Conservation (phyloP, 2,329 filamentous ascomycete species). For the Didymella arachidicola region DNA sequence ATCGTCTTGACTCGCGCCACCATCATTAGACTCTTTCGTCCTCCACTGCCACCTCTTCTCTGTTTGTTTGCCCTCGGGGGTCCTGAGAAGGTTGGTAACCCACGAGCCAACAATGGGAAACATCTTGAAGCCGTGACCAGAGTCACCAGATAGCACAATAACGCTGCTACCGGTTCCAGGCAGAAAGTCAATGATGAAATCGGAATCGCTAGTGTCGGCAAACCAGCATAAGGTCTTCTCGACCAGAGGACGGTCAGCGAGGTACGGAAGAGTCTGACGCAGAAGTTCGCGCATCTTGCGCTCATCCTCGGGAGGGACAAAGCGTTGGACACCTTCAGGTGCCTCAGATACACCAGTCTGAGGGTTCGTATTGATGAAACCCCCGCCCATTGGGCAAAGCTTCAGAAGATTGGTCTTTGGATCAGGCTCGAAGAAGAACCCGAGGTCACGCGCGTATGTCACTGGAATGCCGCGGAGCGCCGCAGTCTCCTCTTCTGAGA, state of each 20-base stretch:
- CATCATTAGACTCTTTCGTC: conserved; percentile 26
- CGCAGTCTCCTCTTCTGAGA: conserved; percentile 63
- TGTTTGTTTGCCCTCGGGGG: conserved; percentile 52
- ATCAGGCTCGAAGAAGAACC: conserved; percentile 72
- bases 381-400: conserved; percentile 66
- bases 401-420: conserved; percentile 65
- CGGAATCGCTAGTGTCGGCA: conserved; percentile 66
- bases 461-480: conserved; percentile 66
- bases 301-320: conserved; percentile 64
- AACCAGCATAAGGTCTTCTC: conserved; percentile 69
- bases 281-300: conserved; percentile 60
- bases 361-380: conserved; percentile 61
- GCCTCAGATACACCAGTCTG: conserved; percentile 53
- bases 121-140: conserved; percentile 70
- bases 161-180: conserved; percentile 58
- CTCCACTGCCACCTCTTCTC: conserved; percentile 64
- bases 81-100: conserved; percentile 59
- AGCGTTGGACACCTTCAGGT: conserved; percentile 51
- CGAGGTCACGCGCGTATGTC: conserved; percentile 67
- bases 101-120: conserved; percentile 65
- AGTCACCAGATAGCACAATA: conserved; percentile 64
- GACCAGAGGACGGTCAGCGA: conserved; percentile 65
- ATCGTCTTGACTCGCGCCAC: conserved; percentile 39
- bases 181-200: conserved; percentile 68
- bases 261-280: conserved; percentile 59